A percentile compares a stretch with the other conserved stretches of the same genome.
Conservation (phyloP, 495 filamentous ascomycete species). For the Cladorrhinum samala region DNA sequence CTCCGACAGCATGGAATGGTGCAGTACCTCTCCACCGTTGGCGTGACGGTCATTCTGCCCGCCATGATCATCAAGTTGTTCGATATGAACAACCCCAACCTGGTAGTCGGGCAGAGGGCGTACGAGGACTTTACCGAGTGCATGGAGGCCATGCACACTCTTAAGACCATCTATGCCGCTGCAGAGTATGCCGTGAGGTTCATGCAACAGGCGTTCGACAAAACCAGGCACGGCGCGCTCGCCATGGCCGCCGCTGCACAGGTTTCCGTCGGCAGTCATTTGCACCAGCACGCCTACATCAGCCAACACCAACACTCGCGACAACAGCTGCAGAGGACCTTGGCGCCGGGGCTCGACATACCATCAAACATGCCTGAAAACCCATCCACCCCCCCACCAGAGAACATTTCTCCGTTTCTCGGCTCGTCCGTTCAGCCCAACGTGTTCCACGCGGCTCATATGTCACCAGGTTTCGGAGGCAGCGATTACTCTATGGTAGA, state of each 20-base stretch:
- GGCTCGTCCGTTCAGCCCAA: constrained; percentile 20
- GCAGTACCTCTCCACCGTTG: constrained; percentile 75
- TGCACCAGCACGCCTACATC: background rate
- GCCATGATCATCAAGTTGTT: constrained; percentile 88
- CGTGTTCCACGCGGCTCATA: constrained; percentile 5
- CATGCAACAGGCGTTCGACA: constrained; percentile 70
- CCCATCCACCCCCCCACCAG: constrained; percentile 39
- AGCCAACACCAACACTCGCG: background rate
- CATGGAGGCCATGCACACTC: constrained; percentile 73
- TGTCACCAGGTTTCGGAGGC: background rate
- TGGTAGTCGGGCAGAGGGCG: constrained; percentile 49
- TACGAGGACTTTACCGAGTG: constrained; percentile 74
- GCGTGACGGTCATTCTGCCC: constrained; percentile 81
- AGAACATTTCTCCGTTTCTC: constrained; percentile 29
- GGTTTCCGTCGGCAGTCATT: background rate
- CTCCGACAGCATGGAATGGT: constrained; percentile 64
- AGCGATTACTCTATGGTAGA: constrained; percentile 1
- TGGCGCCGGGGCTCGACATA: background rate
- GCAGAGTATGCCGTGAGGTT: constrained; percentile 84
- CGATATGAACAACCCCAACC: constrained; percentile 74
- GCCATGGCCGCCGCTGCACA: background rate
- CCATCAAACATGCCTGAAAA: constrained; percentile 8
- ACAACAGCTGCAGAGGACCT: background rate
- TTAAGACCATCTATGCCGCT: constrained; percentile 78
- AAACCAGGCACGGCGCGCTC: constrained; percentile 59